phyloP scores from a whole-genome alignment of 306 rosid species.

The Nissolia schottii region DNA sequence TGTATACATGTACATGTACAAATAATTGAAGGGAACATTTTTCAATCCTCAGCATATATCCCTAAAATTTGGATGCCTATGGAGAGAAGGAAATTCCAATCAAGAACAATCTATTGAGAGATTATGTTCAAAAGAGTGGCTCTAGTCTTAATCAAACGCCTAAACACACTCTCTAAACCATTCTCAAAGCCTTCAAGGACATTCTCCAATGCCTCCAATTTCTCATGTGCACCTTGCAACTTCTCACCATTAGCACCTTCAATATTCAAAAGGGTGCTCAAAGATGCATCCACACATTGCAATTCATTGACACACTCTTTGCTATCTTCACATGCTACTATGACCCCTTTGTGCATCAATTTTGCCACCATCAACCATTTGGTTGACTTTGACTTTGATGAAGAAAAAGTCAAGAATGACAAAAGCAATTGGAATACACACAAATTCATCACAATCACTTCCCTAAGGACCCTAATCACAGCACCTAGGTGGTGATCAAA shows the following conservation, averaged over 20 bases:
- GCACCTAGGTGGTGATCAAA: conserved; percentile 35
- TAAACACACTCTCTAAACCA: conserved; percentile 47
- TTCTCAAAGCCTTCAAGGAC: conserved; percentile 50
- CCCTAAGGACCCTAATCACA: conserved; percentile 37
- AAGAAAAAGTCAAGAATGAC: conserved; percentile 36
- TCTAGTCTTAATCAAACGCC: conserved; percentile 64
- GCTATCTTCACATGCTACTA: conserved; percentile 37
- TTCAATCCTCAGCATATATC: conserved; percentile 31
- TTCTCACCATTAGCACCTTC: conserved; percentile 28
- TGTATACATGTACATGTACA: conserved; percentile 7
- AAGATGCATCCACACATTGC: conserved; percentile 36
- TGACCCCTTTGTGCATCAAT: conserved; percentile 44
- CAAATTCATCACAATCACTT: conserved; percentile 34
- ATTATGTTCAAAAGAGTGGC: conserved; percentile 62
- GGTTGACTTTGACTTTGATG: conserved; percentile 29
- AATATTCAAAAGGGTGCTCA: conserved; percentile 12
- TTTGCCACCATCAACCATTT: conserved; percentile 53
- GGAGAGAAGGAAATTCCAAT: not conserved
- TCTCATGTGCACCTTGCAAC: conserved; percentile 28
- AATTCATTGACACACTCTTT: conserved; percentile 37
- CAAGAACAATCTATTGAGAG: conserved; percentile 38
- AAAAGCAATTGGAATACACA: conserved; percentile 37
- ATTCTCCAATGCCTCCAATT: conserved; percentile 49
- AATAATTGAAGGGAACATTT: not conserved
- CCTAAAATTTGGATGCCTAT: conserved; percentile 42